These are phyloP conservation scores for Asterophora parasitica DNA, from an alignment of 768 basidiomycete genomes.

Conservation along the genomic window DNA sequence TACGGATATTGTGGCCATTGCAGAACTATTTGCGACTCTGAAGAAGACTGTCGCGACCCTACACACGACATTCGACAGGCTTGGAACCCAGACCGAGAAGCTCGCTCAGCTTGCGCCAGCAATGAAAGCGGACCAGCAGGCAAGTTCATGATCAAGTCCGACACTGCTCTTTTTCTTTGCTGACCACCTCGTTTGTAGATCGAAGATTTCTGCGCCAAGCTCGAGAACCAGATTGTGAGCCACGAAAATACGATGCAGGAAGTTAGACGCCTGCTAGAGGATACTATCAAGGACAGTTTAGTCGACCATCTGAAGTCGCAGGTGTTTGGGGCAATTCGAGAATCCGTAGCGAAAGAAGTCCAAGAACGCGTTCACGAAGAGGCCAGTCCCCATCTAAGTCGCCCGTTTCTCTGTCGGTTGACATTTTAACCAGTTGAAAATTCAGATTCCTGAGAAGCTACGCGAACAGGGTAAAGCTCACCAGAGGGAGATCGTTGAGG, in stretches of 20 bases:
- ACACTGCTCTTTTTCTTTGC: slow-evolving; percentile 1
- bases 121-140: slow-evolving; percentile 41
- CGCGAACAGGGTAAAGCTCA: slow-evolving; percentile 36
- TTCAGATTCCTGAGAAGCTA: slow-evolving; percentile 39
- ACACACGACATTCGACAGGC: slow-evolving; percentile 37
- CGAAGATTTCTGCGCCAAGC: slow-evolving; percentile 28
- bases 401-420: neutral
- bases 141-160: slow-evolving; percentile 18
- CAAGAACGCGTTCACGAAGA: slow-evolving; percentile 38
- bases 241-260: slow-evolving; percentile 36
- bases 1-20: slow-evolving; percentile 38
- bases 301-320: slow-evolving; percentile 34
- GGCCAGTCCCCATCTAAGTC: slow-evolving; percentile 24
- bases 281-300: slow-evolving; percentile 37
- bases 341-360: slow-evolving; percentile 31
- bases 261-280: slow-evolving; percentile 29
- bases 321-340: slow-evolving; percentile 30
- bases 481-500: slow-evolving; percentile 37
- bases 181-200: slow-evolving; percentile 30
- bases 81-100: slow-evolving; percentile 42
- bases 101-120: slow-evolving; percentile 41
- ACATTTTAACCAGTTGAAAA: slow-evolving; percentile 32
- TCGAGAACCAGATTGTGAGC: slow-evolving; percentile 33
- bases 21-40: slow-evolving; percentile 42
- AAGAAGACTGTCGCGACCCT: slow-evolving; percentile 37